A percentile compares a stretch with the other conserved stretches of the same genome.
phyloP scores from a whole-genome alignment of 2,329 filamentous ascomycete species.

The Verticillium tricorpus region DNA sequence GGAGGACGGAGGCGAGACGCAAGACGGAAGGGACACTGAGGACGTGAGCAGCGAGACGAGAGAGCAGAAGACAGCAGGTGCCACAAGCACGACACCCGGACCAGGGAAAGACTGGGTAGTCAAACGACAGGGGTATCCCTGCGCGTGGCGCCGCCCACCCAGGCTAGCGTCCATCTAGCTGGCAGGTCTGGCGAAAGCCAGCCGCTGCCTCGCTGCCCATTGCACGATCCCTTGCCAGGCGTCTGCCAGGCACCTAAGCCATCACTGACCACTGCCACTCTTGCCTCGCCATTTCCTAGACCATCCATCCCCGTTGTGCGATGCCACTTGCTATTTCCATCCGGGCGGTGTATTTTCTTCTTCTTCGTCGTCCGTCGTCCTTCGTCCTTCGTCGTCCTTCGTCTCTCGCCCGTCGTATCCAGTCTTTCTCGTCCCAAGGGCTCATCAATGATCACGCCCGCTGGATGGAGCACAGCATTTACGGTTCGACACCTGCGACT shows the following conservation, averaged over 20 bases:
- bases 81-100: not conserved
- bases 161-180: not conserved
- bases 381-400: not conserved
- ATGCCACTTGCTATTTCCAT: not conserved
- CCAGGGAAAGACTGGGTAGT: not conserved
- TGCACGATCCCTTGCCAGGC: not conserved
- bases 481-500: not conserved
- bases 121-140: not conserved
- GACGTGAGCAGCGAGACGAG: not conserved
- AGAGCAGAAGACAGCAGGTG: not conserved
- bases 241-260: not conserved
- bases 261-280: not conserved
- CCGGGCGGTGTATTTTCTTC: not conserved
- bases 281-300: not conserved
- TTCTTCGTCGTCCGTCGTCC: not conserved
- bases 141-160: not conserved
- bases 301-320: not conserved
- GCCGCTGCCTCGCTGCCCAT: not conserved
- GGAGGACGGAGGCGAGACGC: not conserved
- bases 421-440: not conserved
- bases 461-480: not conserved
- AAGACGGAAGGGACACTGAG: not conserved
- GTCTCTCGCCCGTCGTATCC: not conserved
- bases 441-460: not conserved
- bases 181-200: not conserved